Conservation (phyloP, 2,329 filamentous ascomycete species). For the Colletotrichum falcatum region DNA sequence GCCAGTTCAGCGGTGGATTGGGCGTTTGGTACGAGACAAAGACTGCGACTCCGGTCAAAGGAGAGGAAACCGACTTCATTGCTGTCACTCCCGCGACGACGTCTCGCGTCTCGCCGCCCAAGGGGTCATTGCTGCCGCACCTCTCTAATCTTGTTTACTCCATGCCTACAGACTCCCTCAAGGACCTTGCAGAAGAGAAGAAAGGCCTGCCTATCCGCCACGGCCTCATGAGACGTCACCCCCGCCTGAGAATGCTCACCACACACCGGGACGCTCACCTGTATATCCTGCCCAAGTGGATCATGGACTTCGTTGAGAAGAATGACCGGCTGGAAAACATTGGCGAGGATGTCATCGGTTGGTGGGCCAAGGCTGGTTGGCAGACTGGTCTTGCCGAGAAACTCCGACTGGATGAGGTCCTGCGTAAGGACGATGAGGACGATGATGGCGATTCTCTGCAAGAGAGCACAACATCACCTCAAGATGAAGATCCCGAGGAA, state of each 20-base stretch:
- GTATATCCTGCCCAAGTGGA: slow-evolving; percentile 93
- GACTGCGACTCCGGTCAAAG: slow-evolving; percentile 79
- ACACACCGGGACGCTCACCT: slow-evolving; percentile 92
- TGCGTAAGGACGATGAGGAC: slow-evolving; percentile 60
- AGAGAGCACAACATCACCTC: slow-evolving; percentile 47
- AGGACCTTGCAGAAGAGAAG: slow-evolving; percentile 82
- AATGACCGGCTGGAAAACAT: slow-evolving; percentile 90
- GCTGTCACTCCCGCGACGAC: slow-evolving; percentile 77
- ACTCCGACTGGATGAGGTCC: slow-evolving; percentile 76
- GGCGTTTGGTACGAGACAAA: slow-evolving; percentile 94
- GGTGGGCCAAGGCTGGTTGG: slow-evolving; percentile 97
- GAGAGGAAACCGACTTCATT: slow-evolving; percentile 93
- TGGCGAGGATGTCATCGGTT: slow-evolving; percentile 90
- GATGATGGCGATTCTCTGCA: slow-evolving; percentile 53
- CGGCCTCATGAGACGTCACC: slow-evolving; percentile 79
- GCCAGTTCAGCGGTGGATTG: slow-evolving; percentile 77
- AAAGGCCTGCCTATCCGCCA: slow-evolving; percentile 81
- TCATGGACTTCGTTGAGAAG: slow-evolving; percentile 82
- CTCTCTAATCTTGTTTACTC: slow-evolving; percentile 86
- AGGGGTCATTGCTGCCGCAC: slow-evolving; percentile 73
- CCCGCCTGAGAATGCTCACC: slow-evolving; percentile 82
- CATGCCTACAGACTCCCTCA: slow-evolving; percentile 89
- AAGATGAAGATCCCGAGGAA: slow-evolving; percentile 41
- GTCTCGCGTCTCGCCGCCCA: slow-evolving; percentile 57
- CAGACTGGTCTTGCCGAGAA: slow-evolving; percentile 84